Evolutionary conservation across 306 rosid genomes (phyloP), one percentile per base, ranked within the genome.

Genomic region (Alnus rubra): DNA sequence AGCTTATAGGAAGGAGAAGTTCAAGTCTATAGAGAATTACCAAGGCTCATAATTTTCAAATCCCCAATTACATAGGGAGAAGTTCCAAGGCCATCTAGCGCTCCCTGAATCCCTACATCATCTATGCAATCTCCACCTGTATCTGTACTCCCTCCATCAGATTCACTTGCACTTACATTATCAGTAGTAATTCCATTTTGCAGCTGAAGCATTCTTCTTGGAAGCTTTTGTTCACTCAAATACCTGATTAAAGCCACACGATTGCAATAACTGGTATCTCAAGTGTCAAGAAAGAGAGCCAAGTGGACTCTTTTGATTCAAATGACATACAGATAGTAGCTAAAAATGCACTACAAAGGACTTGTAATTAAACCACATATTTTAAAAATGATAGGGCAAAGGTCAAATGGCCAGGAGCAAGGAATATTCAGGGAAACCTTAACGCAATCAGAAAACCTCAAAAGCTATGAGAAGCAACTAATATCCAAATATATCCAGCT

Each of bases 191-290:
- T 89, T 74, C 90, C 86, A 83, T 88, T 91, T 86, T 83, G 97
- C 85, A 93, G 80, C 64, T 84, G 92, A 81, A 91, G 84, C 99
- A 95, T 95, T 81, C 89, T 90, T 76, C 76, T 73, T 14, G 98
- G 99, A 88, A 95, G 97, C 87, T 90, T 91, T 82, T 87, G 98
- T 77, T 87, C 92, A 84, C 85, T 86, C 81, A 95, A 89, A 87
- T 93, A 93, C 88, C 99, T 95, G 79, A 73, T 82, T 67, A 83
- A 76, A 75, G 72, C 14, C 68, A 74, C 85, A 79, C 47, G 67
- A 79, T 83, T 78, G 69, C 54, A 73, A 64, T 15, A 82, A 74
- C n/a, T 76, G 75, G 54, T 74, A 78, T 72, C 58, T 54, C 48
- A 23, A 31, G 60, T 59, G n/a, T 65, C 62, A 60, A 73, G 50